phyloP scores from a whole-genome alignment of 2,329 filamentous ascomycete genomes.

The Diaporthe citriasiana region DNA sequence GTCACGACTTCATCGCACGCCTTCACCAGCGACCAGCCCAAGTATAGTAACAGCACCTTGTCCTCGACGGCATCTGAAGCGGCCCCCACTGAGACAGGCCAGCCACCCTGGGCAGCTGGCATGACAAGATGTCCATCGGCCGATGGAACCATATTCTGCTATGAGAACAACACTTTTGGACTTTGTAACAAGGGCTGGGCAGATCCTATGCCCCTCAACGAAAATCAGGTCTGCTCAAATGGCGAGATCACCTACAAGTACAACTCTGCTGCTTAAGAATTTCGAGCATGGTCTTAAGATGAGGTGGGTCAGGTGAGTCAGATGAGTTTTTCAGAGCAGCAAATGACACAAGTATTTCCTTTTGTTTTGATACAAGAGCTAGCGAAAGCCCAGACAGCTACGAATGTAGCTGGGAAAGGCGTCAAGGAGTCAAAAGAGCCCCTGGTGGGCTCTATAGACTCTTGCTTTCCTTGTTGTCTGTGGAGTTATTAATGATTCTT shows the following conservation, averaged over 20 bases:
- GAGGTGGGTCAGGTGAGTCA: not conserved
- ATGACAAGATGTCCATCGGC: not conserved
- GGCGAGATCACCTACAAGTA: conserved; percentile 15
- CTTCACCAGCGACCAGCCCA: not conserved
- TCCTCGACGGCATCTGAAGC: not conserved
- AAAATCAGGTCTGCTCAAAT: not conserved
- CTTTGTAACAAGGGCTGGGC: conserved; percentile 6
- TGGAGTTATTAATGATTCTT: no score
- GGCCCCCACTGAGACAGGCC: not conserved
- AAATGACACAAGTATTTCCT: not conserved
- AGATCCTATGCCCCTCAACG: not conserved
- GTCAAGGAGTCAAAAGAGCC: not conserved
- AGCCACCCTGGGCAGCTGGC: not conserved
- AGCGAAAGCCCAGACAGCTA: not conserved
- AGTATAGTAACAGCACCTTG: not conserved
- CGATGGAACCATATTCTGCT: not conserved
- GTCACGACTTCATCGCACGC: not conserved
- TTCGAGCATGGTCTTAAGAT: no score
- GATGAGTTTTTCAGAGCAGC: no score
- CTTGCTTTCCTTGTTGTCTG: not conserved
- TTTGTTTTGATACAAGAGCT: not conserved
- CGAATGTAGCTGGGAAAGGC: not conserved
- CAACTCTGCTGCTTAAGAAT: not conserved
- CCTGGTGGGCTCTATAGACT: not conserved
- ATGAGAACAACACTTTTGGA: not conserved